Evolutionary conservation across 495 filamentous ascomycete genomes (phyloP), one percentile per base, ranked within the genome.

Genomic region (Penicillium parvum): DNA sequence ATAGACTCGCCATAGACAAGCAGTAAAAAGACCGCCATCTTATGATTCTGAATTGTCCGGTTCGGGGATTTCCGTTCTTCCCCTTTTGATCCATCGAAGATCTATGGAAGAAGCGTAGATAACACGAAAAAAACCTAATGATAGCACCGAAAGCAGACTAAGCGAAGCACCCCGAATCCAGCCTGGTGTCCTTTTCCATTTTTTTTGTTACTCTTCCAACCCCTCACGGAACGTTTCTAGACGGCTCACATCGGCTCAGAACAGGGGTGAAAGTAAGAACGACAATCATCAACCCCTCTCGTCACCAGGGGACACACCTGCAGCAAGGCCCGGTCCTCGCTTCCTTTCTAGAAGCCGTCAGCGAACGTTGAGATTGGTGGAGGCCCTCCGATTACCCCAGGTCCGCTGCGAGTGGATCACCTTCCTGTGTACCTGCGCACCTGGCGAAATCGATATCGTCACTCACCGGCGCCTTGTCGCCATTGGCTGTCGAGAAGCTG

Each of bases 351-450:
- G 57, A 61, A 61, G 57, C 45, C 47, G 18, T 47, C 28, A 23
- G 16, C 29, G 42, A 12, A 12, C 23, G n/a, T 43, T 36, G 7
- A 35, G 53, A 60, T 60, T 60, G 56, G 53, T 51, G 41, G 50
- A 57, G 43, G 49, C 40, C 37, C 34, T 54, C 32, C 22, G 21
- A 40, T 61, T 61, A 61, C 57, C 57, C 57, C 57, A 61, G 57
- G 54, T 58, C 57, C 45, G 43, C 47, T 20, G 28, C 30, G 30
- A 52, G 50, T 48, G 53, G 53, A 50, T 54, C 40, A 54, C 39
- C 53, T 60, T 58, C 57, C 57, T 60, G 57, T 54, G 57, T 60
- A 60, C 57, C 57, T 60, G 57, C 57, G 57, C 57, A 48, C 30
- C 44, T 51, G 49, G 47, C 38, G 36, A 45, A 52, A 37, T 49